Base-by-base conservation (phyloP, 805 yeast species). In the Scheffersomyces amazonensis region DNA sequence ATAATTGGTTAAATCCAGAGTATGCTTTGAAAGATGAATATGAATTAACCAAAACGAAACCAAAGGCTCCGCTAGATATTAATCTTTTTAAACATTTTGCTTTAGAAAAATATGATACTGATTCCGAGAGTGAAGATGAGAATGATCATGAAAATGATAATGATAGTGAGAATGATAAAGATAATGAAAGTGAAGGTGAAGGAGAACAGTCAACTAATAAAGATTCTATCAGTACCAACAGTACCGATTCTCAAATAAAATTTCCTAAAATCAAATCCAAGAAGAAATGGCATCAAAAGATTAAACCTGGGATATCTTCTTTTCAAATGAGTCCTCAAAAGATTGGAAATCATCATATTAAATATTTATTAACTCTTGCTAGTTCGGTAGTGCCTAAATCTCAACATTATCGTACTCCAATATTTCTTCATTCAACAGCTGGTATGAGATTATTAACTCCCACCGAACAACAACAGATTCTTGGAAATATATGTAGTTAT, bases 381-480 rank as follows among this genome's bases (percentile, higher is more conserved):
- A 58, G 70, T 35, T 56, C 68, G 8, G 62, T 78, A 5, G 73
- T 83, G 2, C 90, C 90, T 12, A 61, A 65, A 37, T 74, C 77
- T 13, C 86, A 81, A 52, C 80, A 76, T 35, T 50, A 50, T 8
- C 52, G 87, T 34, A 83, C 90, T 0, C 90, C 90, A 0, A 66
- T 83, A 1, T 81, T 80, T 46, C 53, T 83, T 5, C 87, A 82
- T 54, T 80, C 86, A 1, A 82, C 88, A 0, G 88, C 84, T 0
- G 87, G 87, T 0, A 73, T 81, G 79, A 58, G 87, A 31, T 54
- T 77, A 11, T 58, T 82, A 30, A 71, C 69, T 16, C 83, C 81
- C 1, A 61, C 66, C 10, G 75, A 75, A 24, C 80, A 75, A 46
- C 61, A 60, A 31, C 56, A 57, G 13, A 68, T 81, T 15, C 50